phyloP scores from a whole-genome alignment of 768 basidiomycete species.

The Kwoniella heveanensis region DNA sequence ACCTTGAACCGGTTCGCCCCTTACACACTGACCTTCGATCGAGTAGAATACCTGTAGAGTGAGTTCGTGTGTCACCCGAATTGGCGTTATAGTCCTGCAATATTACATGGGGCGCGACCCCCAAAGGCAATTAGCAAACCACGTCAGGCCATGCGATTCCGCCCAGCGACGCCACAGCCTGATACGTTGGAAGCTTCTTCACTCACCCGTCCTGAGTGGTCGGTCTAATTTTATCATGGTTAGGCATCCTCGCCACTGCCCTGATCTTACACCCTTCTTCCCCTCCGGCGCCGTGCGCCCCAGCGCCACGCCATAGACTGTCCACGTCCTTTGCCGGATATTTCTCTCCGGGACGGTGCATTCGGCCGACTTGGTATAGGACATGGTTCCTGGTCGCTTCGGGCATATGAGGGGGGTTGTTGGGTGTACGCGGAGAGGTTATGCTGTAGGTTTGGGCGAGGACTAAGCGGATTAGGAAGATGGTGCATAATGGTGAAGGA shows the following conservation, averaged over 20 bases:
- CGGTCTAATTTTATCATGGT: slow-evolving; percentile 50
- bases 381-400: slow-evolving; percentile 34
- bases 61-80: slow-evolving; percentile 47
- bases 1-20: slow-evolving; percentile 34
- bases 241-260: slow-evolving; percentile 46
- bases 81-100: slow-evolving; percentile 52
- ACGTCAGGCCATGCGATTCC: too few relatives aligned
- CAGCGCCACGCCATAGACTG: slow-evolving; percentile 42
- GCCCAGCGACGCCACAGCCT: too few relatives aligned
- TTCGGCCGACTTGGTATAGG: slow-evolving; percentile 40
- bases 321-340: slow-evolving; percentile 31
- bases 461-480: slow-evolving; percentile 49
- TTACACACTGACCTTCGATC: slow-evolving; percentile 40
- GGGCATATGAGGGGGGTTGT: slow-evolving; percentile 31
- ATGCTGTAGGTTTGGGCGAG: slow-evolving; percentile 44
- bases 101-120: too few relatives aligned
- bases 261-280: slow-evolving; percentile 43
- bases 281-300: slow-evolving; percentile 26
- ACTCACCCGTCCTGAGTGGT: slow-evolving; percentile 50
- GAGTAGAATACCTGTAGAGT: slow-evolving; percentile 51
- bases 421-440: slow-evolving; percentile 44
- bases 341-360: slow-evolving; percentile 34
- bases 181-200: neutral
- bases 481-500: slow-evolving; percentile 44
- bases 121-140: too few relatives aligned